Conservation (phyloP, 257 asterid genomes). For the Solanum virginianum region DNA sequence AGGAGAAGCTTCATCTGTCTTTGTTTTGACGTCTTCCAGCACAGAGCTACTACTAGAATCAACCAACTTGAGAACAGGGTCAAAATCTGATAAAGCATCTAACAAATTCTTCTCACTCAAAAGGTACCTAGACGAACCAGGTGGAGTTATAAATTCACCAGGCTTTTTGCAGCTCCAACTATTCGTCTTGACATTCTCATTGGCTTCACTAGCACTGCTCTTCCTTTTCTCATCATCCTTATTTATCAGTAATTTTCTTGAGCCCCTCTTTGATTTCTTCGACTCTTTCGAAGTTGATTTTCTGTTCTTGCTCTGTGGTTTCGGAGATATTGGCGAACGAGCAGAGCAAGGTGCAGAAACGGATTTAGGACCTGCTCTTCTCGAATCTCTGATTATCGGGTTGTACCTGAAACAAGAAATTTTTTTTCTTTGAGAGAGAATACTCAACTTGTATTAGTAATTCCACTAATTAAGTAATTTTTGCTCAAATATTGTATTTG, state of each 20-base stretch:
- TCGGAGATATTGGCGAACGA: neutral
- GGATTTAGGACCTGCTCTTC: neutral
- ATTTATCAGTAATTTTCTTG: neutral
- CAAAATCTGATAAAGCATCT: conserved; percentile 24
- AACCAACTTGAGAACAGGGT: conserved; percentile 7
- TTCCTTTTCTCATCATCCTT: conserved; percentile 1
- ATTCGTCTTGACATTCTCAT: neutral
- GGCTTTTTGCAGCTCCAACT: conserved; percentile 54
- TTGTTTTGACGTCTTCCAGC: neutral
- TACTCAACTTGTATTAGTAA: too few relatives aligned
- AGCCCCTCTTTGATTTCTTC: neutral
- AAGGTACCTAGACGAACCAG: conserved; percentile 57
- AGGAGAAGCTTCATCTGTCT: conserved; percentile 8
- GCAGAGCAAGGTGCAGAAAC: neutral
- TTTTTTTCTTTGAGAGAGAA: neutral
- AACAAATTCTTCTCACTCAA: conserved; percentile 37
- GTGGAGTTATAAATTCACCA: conserved; percentile 55
- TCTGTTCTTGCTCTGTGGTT: neutral
- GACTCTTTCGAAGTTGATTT: neutral
- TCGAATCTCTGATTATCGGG: conserved; percentile 33
- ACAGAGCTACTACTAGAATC: conserved; percentile 1
- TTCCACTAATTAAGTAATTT: neutral
- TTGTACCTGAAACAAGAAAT: neutral
- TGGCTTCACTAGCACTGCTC: neutral
- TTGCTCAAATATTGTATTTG: too few relatives aligned